Conservation (phyloP, 1,284 basidiomycete genomes). For the Lignosus rhinocerotis region DNA sequence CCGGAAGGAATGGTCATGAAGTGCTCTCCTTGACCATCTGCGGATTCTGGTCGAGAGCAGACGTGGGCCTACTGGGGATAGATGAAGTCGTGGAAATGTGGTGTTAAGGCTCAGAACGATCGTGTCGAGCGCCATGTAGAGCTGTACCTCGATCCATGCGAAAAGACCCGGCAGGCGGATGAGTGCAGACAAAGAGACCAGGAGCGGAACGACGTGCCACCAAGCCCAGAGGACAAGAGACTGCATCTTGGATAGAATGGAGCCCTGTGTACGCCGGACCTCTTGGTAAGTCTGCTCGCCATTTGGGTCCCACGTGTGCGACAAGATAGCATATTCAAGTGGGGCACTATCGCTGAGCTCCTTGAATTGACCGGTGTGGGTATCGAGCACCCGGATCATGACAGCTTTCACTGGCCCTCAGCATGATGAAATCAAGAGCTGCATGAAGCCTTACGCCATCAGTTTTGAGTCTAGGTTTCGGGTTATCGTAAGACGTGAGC, state of each 20-base stretch:
- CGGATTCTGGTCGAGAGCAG: background rate
- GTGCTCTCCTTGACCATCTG: background rate
- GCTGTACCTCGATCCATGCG: background rate
- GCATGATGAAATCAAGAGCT: no score
- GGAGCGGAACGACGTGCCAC: background rate
- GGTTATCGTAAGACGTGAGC: no score
- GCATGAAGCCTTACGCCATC: no score
- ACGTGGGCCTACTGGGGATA: background rate
- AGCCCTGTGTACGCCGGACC: background rate
- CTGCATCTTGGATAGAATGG: background rate
- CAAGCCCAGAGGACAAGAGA: background rate
- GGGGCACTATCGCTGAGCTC: background rate
- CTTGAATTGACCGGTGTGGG: conserved; percentile 2
- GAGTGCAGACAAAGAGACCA: background rate
- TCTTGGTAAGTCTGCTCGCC: conserved; percentile 12
- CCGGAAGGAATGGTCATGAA: background rate
- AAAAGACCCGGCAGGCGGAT: background rate
- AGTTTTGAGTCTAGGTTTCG: no score
- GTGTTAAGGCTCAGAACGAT: background rate
- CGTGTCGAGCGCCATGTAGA: background rate
- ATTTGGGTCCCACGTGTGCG: conserved; percentile 5
- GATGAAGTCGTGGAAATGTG: background rate
- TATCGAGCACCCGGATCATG: conserved; percentile 9
- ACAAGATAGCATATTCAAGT: conserved; percentile 6
- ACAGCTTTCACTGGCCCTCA: background rate